Evolutionary conservation across 192 early-diverging fungal genomes (phyloP).

Genomic region (Backusella sp.): DNA sequence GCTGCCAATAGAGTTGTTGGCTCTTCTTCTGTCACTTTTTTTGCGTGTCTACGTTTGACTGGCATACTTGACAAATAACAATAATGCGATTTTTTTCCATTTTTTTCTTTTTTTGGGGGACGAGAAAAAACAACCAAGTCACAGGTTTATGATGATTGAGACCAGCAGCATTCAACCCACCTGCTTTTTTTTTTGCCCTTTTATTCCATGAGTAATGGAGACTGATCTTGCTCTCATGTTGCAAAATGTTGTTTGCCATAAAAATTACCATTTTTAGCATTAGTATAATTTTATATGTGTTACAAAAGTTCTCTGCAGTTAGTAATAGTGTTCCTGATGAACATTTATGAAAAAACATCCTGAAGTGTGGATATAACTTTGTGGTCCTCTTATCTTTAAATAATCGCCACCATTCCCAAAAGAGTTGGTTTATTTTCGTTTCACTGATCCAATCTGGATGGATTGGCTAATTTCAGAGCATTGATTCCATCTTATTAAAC

Average conservation of each 20-base stretch:
- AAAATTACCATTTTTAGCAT: not conserved
- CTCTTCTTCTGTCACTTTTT: not conserved
- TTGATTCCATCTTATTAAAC: too few species aligned
- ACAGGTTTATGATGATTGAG: not conserved
- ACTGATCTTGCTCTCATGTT: not conserved
- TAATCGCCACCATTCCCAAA: too few species aligned
- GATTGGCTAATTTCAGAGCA: too few species aligned
- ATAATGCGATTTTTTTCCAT: not conserved
- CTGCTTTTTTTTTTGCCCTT: not conserved
- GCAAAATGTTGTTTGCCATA: not conserved
- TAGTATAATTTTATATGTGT: not conserved
- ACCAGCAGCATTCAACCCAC: not conserved
- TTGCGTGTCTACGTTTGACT: not conserved
- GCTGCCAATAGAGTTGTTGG: slow-evolving; percentile 44
- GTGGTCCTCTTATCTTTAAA: too few species aligned
- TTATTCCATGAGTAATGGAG: not conserved
- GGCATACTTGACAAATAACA: not conserved
- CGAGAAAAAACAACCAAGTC: not conserved
- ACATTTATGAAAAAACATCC: not conserved
- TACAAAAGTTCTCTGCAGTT: not conserved
- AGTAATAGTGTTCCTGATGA: not conserved
- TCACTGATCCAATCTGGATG: too few species aligned
- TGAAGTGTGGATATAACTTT: too few species aligned
- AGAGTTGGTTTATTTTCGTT: too few species aligned
- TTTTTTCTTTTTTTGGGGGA: not conserved